These are phyloP conservation scores for Euphorbia pulcherrima DNA, from an alignment of 345 rosid genomes.

Conservation along the genomic window DNA sequence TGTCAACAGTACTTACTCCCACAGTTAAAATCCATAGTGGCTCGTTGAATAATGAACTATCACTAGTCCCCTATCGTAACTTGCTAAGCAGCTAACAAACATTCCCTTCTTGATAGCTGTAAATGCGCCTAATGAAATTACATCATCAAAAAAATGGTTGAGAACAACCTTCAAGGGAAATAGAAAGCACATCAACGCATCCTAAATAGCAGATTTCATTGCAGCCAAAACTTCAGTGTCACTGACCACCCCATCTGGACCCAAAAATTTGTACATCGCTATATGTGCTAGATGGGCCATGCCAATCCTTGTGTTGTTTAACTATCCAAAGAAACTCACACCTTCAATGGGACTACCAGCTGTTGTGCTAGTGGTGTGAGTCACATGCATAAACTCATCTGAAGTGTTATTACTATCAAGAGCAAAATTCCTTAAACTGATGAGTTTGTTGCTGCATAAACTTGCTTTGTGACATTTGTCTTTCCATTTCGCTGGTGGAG, in stretches of 20 bases:
- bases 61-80: conserved; percentile 31
- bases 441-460: conserved; percentile 20
- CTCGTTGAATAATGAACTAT: conserved; percentile 17
- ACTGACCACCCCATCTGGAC: conserved; percentile 22
- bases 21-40: conserved; percentile 42
- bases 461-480: conserved; percentile 19
- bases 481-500: conserved; percentile 24
- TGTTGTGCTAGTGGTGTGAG: conserved; percentile 26
- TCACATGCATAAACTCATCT: conserved; percentile 26
- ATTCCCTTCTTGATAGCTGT: conserved; percentile 32
- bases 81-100: conserved; percentile 36
- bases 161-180: conserved; percentile 39
- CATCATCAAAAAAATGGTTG: conserved; percentile 28
- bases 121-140: conserved; percentile 34
- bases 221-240: conserved; percentile 61
- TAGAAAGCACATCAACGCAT: conserved; percentile 56
- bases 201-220: conserved; percentile 53
- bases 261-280: conserved; percentile 61
- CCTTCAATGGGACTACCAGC: conserved; percentile 44
- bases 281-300: conserved; percentile 39
- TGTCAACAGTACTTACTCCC: conserved; percentile 35
- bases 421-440: conserved; percentile 16
- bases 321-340: conserved; percentile 28
- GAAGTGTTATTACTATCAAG: neutral
- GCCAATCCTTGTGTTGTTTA: conserved; percentile 45